A percentile compares a stretch with the other conserved stretches of the same genome.
Conservation (phyloP, 345 rosid species). For the Rhodomyrtus tomentosa region DNA sequence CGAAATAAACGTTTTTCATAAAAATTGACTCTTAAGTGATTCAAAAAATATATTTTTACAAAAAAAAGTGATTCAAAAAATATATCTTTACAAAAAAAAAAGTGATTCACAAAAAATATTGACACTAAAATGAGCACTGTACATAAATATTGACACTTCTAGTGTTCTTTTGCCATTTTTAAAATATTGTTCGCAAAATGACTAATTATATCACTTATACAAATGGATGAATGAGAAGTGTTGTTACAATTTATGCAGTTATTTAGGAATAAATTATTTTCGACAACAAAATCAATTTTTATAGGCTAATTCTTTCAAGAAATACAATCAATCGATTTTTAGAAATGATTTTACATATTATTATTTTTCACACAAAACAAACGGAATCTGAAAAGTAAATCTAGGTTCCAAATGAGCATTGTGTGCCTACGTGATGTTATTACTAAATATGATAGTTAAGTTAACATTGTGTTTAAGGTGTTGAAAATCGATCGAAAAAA, state of each 20-base stretch:
- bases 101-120: too few species aligned
- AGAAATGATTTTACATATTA: too few species aligned
- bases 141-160: too few species aligned
- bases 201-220: accelerated
- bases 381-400: neutral
- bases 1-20: too few species aligned
- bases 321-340: too few species aligned
- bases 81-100: too few species aligned
- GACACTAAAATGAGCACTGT: too few species aligned
- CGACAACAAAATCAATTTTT: neutral
- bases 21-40: too few species aligned
- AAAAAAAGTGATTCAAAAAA: too few species aligned
- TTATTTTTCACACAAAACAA: neutral
- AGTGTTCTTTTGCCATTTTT: too few species aligned
- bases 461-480: neutral
- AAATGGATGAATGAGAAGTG: neutral
- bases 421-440: neutral
- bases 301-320: neutral
- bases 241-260: neutral
- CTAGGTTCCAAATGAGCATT: neutral
- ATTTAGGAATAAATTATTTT: neutral
- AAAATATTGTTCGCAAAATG: neutral
- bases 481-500: neutral
- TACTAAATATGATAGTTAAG: neutral
- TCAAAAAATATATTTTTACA: too few species aligned